Percentiles rank a stretch among this genome's conserved stretches.
Conservation (phyloP, 73 alveolate species). For the Effrenium voratum region DNA sequence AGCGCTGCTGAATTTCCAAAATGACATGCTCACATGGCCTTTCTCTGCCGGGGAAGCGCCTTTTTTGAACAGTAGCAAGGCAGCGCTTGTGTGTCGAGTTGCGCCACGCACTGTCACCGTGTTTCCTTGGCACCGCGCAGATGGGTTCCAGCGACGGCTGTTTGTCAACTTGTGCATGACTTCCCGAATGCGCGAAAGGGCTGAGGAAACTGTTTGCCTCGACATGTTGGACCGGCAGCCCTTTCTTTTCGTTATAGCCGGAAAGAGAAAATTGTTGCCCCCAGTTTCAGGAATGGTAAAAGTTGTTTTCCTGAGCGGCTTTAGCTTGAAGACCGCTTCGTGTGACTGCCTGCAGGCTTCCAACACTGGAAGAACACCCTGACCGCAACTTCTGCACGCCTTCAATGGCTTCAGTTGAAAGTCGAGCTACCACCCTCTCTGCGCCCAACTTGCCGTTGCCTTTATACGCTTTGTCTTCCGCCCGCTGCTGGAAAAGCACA, state of each 20-base stretch:
- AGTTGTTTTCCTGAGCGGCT: background rate
- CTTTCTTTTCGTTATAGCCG: background rate
- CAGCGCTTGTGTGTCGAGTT: slow-evolving; percentile 46
- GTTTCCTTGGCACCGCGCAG: background rate
- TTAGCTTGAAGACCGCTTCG: background rate
- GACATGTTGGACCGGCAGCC: background rate
- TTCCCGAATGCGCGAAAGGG: background rate
- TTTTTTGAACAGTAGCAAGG: slow-evolving; percentile 36
- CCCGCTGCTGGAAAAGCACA: background rate
- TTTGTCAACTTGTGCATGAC: slow-evolving; percentile 13
- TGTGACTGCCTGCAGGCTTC: background rate
- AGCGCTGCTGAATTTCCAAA: slow-evolving; percentile 34
- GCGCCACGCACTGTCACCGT: slow-evolving; percentile 46
- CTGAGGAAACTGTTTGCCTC: slow-evolving; percentile 14
- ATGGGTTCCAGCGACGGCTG: background rate
- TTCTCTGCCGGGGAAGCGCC: background rate
- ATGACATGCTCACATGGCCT: slow-evolving; percentile 23
- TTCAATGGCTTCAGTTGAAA: background rate
- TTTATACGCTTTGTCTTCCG: background rate
- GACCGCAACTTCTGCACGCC: background rate
- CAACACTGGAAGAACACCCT: slow-evolving; percentile 8
- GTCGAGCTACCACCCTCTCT: background rate
- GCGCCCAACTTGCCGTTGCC: slow-evolving; percentile 12
- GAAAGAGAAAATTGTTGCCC: background rate
- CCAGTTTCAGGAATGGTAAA: background rate